Percentiles rank a stretch among this genome's conserved stretches.
These are phyloP conservation scores for Cyclotella distinguenda DNA, from an alignment of 108 stramenopile species.

Conservation along the genomic window DNA sequence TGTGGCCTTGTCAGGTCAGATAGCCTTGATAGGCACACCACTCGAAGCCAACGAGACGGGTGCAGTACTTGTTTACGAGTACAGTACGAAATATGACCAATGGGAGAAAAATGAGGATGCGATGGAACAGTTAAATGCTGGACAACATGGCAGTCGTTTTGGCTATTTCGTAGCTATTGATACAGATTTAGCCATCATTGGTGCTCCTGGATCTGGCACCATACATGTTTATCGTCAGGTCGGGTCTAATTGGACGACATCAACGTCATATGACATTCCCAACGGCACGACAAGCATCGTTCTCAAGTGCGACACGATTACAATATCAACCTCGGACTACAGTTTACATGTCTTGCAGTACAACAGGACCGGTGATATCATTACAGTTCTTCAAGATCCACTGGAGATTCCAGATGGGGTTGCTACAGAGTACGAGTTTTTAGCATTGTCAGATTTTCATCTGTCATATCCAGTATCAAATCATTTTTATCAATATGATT, in stretches of 20 bases:
- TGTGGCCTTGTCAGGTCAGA: neutral
- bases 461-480: neutral
- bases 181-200: neutral
- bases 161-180: constrained; percentile 3
- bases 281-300: neutral
- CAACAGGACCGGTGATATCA: neutral
- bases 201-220: neutral
- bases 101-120: neutral
- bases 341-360: neutral
- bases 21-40: neutral
- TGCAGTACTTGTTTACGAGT: constrained; percentile 1
- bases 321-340: neutral
- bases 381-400: neutral
- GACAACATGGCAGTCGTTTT: neutral
- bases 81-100: neutral
- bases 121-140: neutral
- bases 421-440: neutral
- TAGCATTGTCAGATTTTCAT: constrained; percentile 5
- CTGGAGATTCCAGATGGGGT: neutral
- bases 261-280: neutral
- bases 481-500: neutral
- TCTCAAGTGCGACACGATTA: neutral
- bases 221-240: neutral
- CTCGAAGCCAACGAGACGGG: neutral
- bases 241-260: neutral